Conservation (phyloP, 1,284 basidiomycete genomes). For the Microbotryomycetes sp. region DNA sequence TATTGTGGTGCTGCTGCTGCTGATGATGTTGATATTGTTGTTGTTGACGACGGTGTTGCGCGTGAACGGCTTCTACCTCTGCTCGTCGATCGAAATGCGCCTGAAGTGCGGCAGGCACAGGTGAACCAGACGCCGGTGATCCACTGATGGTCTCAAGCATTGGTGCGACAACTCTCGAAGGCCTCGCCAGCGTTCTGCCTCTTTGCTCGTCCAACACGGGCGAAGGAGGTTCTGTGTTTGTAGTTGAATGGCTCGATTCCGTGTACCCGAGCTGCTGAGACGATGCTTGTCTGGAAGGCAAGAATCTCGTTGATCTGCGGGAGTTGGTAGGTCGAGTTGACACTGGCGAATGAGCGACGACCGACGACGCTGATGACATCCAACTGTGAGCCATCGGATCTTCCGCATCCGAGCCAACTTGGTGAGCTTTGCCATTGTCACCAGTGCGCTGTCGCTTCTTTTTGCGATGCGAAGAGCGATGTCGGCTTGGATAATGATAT, state of each 20-base stretch:
- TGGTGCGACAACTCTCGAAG: background rate
- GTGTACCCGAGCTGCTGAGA: background rate
- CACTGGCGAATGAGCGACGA: conserved; percentile 2
- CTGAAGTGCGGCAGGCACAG: background rate
- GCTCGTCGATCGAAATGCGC: background rate
- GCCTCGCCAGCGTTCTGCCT: conserved; percentile 20
- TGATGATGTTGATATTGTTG: background rate
- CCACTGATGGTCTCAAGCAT: conserved; percentile 8
- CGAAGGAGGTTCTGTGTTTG: conserved; percentile 8
- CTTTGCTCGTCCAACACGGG: conserved; percentile 14
- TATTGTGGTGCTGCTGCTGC: background rate
- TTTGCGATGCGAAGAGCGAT: conserved; percentile 25
- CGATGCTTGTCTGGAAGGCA: background rate
- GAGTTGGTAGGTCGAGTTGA: background rate
- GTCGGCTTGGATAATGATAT: conserved; percentile 24
- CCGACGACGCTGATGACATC: conserved; percentile 52
- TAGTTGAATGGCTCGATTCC: background rate
- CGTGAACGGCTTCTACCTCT: background rate
- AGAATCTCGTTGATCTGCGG: background rate
- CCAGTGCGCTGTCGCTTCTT: conserved; percentile 40
- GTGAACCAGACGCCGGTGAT: conserved; percentile 9
- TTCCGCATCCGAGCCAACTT: conserved; percentile 49
- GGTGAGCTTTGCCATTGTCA: conserved; percentile 13
- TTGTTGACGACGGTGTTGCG: background rate
- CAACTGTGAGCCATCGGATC: conserved; percentile 60